Base-by-base conservation (phyloP, 495 filamentous ascomycete species). In the Aspergillus homomorphus region DNA sequence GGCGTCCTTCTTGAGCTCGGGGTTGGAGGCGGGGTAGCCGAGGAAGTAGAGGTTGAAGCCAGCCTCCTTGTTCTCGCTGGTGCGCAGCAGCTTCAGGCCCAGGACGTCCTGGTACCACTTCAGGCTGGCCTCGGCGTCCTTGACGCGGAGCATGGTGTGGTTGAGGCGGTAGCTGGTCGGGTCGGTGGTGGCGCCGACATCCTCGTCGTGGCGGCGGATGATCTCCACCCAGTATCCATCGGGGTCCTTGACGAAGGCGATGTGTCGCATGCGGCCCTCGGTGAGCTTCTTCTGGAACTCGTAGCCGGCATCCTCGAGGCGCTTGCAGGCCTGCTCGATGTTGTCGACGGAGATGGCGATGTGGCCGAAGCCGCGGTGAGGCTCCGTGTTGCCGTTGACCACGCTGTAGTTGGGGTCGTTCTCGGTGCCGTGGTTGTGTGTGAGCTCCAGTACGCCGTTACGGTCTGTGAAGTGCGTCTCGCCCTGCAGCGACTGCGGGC, bases 361-460 rank as follows among this genome's bases (percentile, higher is more conserved):
- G 73, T 98, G 94, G 19, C 94, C 93, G 70, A 97, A 98, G 10
- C 94, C 91, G 57, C 85, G 84, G 72, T 86, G 74, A 0, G 91
- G 93, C 56, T 96, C 91, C 19, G 80, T 84, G 77, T 98, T 98
- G 56, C 94, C 94, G 69, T 92, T 97, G 63, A 82, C 85, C 60
- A 93, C 76, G 67, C 84, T 88, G 80, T 89, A 98, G 68, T 85
- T 78, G 19, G 88, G 83, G 70, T 98, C 90, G 57, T 80, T 80
- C 74, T 98, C 94, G 16, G 92, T 97, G 66, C 94, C 94, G 73
- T 96, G 89, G 80, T 97, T 97, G 81, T 98, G 94, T 55, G 91
- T 96, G 58, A 98, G 85, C 69, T 98, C 94, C 62, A 98, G 82
- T 20, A 96, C 77, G 30, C 89, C 93, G 65, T 96, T 87, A 53